Evolutionary conservation across 768 basidiomycete genomes (phyloP).

Genomic region (Favolaschia claudopus): DNA sequence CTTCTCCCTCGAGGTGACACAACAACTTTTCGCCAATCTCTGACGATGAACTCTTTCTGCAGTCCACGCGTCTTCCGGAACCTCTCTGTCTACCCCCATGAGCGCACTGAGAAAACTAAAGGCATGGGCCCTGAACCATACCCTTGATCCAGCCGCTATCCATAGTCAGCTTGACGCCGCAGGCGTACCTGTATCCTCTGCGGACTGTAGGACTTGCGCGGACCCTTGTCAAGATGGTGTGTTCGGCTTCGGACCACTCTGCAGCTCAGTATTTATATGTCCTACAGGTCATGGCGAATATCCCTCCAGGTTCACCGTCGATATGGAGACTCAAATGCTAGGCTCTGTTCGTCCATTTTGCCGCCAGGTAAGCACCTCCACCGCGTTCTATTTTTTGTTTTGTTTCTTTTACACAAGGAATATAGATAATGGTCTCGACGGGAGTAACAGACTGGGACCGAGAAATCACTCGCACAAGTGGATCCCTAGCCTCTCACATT

Average conservation of each 20-base stretch:
- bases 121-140: slow-evolving; percentile 48
- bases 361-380: slow-evolving; percentile 63
- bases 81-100: slow-evolving; percentile 39
- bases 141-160: slow-evolving; percentile 48
- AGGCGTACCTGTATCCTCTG: slow-evolving; percentile 69
- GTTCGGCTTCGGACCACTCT: slow-evolving; percentile 39
- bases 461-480: slow-evolving; percentile 76
- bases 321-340: slow-evolving; percentile 82
- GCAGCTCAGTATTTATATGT: slow-evolving; percentile 18
- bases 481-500: slow-evolving; percentile 67
- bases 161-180: slow-evolving; percentile 60
- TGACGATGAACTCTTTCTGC: no score
- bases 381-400: not conserved
- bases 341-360: slow-evolving; percentile 86
- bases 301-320: slow-evolving; percentile 75
- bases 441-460: slow-evolving; percentile 89
- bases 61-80: no score
- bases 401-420: not conserved
- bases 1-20: no score
- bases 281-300: slow-evolving; percentile 76
- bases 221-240: slow-evolving; percentile 81
- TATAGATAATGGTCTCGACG: slow-evolving; percentile 86
- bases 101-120: slow-evolving; percentile 48
- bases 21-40: no score
- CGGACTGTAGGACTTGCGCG: slow-evolving; percentile 76